These are phyloP conservation scores for Craspedostauros australis DNA, from an alignment of 108 stramenopile genomes.

Conservation along the genomic window DNA sequence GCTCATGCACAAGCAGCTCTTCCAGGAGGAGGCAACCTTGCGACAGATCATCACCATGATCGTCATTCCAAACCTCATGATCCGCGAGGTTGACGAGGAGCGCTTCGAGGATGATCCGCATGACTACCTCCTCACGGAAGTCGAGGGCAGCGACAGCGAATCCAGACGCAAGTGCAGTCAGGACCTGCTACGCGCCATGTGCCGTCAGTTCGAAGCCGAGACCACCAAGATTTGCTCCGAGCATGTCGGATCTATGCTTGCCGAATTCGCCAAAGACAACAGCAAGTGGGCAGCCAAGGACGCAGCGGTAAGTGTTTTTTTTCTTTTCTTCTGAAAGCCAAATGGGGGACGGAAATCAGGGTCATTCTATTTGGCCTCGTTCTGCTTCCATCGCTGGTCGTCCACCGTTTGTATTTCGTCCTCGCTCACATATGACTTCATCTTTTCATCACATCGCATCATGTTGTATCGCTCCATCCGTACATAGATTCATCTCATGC, in stretches of 20 bases:
- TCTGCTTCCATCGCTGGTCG: not conserved
- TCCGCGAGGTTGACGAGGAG: constrained; percentile 88
- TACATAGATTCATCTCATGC: constrained; percentile 88
- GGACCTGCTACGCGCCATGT: constrained; percentile 90
- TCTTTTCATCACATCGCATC: too few relatives aligned
- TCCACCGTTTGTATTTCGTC: not conserved
- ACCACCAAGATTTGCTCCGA: constrained; percentile 81
- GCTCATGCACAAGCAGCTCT: constrained; percentile 82
- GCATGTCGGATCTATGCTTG: constrained; percentile 79
- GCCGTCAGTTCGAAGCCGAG: constrained; percentile 81
- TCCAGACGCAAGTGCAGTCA: constrained; percentile 89
- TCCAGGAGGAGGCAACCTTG: constrained; percentile 73
- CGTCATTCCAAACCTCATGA: constrained; percentile 91
- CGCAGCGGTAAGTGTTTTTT: constrained; percentile 65
- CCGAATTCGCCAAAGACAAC: constrained; percentile 48
- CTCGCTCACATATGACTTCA: not conserved
- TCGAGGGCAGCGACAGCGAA: constrained; percentile 93
- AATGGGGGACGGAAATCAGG: not conserved
- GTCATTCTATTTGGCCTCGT: not conserved
- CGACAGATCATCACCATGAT: constrained; percentile 85
- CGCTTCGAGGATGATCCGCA: constrained; percentile 94
- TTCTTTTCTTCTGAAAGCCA: not conserved
- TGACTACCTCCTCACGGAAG: constrained; percentile 94
- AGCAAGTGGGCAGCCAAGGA: constrained; percentile 90
- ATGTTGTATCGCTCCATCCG: constrained; percentile 8